Base-by-base conservation (phyloP, 441 rosid species). In the Gossypium lobatum region DNA sequence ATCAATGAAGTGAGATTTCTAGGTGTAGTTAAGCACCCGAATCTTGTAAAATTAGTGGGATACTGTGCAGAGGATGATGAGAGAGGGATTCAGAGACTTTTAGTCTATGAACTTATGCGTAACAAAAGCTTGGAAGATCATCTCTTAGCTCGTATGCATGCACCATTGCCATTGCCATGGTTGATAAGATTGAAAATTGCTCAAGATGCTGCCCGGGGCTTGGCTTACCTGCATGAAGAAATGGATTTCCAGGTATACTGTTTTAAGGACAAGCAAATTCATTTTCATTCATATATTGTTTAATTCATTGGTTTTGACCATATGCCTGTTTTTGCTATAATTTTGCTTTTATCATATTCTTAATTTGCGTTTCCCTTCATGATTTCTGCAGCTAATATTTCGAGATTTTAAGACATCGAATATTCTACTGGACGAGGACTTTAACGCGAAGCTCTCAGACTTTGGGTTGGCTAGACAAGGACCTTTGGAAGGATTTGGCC, bases 391-490 rank as follows among this genome's bases (percentile, higher is more conserved):
- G 98, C 82, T 94, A 48, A 94, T 92, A 62, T 94, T 94, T 73
- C 93, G 97, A 72, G 98, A 95, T 82, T 91, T 95, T 72, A 95
- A 95, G 80, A 75, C 97, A 16, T 95, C 98, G 0, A 95, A 95
- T 66, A 77, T 92, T 74, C 91, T 94, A 67, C 86, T 94, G 13
- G 98, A 89, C 1, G 94, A 91, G 82, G 88, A 88, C 59, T 91
- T 89, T 76, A 80, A 86, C 53, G 97, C 99, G 14, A 95, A 95
- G 78, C 95, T 95, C 78, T 95, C 98, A 8, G 99, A 95, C 82
- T 95, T 93, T 74, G 99, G 99, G 81, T 75, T 95, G 77, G 98
- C 97, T 62, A 87, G 98, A 79, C 91, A 83, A 84, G 99, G 99
- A 73, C 98, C 97, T 37, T 86, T 91, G 11, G 95, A 93, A 81